Base-by-base conservation (phyloP, 371 early-diverging fungal genomes). In the Conidiobolus incongruus region DNA sequence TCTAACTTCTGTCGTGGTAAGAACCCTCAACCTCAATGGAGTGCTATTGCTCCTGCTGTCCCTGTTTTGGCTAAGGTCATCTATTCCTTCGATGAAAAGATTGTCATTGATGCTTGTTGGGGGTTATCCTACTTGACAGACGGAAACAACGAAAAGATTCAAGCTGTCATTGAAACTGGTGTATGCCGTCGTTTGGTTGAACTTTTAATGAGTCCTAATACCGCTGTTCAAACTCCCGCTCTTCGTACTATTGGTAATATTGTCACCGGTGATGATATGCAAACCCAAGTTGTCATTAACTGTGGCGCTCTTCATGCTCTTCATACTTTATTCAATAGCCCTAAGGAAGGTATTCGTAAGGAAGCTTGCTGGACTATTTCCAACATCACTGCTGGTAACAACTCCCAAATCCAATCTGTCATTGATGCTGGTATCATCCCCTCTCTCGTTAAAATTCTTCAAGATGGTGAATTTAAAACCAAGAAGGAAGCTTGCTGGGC, bases 401-500 rank as follows among this genome's bases (percentile, higher is more conserved):
- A 77, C n/a, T 58, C 58, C 8, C 98, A 99, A 59, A 91, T 98
- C 55, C 81, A 91, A 59, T 73, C 71, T 28, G 84, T 98, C 23
- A 87, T 99, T 53, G 88, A 98, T 41, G 77, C 78, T 52, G 88
- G 83, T 55, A 66, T 99, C 39, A 76, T 98, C 46, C 91, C 91
- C 12, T 77, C 89, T 11, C 70, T 99, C 31, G 72, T 97, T 41
- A 69, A 87, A 51, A 76, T 90, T 28, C 69, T 99, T 38, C 64
- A 69, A 17, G 65, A 70, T 44, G 87, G 86, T 40, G 98, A 99
- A 53, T 82, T 90, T 59, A 97, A 88, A 66, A 90, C 92, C 44
- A 87, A 91, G 61, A 95, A 89, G 68, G 99, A 99, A 63, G 99
- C 99, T 3, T 96, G 96, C 68, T 98, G 98, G 98, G 99, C 99